Conservation (phyloP, 176 grass and related monocot species). For the Bothriochloa decipiens region DNA sequence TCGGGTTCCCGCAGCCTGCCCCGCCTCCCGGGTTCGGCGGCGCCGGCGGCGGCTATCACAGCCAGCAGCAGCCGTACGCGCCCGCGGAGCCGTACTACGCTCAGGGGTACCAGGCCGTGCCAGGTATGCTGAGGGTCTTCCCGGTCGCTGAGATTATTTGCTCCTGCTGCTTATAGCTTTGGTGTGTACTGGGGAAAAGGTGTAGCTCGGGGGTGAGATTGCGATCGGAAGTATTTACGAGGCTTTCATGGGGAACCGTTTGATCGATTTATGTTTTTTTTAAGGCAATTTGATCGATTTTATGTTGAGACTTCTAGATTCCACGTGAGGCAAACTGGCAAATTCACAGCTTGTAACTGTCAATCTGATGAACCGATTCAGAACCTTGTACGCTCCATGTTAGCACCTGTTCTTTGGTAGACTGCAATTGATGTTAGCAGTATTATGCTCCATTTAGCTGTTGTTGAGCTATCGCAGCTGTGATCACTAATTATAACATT, state of each 20-base stretch:
- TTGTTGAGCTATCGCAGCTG: background rate
- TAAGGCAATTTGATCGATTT: too few species aligned
- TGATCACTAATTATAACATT: background rate
- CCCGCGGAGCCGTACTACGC: constrained; percentile 51
- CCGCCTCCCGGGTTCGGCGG: constrained; percentile 51
- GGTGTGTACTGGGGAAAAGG: background rate
- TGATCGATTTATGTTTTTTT: background rate
- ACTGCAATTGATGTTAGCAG: background rate
- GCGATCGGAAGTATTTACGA: background rate
- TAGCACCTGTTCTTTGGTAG: background rate
- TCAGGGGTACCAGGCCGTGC: constrained; percentile 57
- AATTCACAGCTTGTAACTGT: background rate
- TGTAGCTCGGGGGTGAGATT: background rate
- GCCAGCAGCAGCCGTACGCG: constrained; percentile 50
- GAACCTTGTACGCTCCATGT: background rate
- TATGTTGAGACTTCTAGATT: background rate
- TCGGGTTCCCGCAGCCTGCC: constrained; percentile 63
- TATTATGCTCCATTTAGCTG: background rate
- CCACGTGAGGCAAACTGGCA: background rate
- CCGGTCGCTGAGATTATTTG: background rate
- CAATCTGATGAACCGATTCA: background rate
- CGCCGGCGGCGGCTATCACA: background rate
- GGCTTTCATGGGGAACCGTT: background rate
- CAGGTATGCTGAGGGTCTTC: constrained; percentile 27
- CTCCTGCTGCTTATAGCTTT: constrained; percentile 16